These are phyloP conservation scores for Penicillium ucsense DNA, from an alignment of 495 filamentous ascomycete genomes.

Conservation along the genomic window DNA sequence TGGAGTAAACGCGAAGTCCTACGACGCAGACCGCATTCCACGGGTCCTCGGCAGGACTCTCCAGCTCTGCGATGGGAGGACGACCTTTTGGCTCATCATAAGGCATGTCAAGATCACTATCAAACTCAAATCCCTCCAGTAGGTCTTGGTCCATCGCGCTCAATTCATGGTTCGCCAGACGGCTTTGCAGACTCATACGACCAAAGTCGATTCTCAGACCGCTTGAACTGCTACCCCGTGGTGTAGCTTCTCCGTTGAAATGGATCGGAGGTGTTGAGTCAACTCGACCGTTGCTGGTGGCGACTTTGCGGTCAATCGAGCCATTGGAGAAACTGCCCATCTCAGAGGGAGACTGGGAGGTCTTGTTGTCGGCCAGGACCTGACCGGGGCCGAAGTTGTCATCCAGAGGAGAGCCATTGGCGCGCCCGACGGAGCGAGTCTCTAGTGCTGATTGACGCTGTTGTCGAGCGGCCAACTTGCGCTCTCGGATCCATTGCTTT, in stretches of 20 bases:
- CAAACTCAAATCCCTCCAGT: slow-evolving; percentile 39
- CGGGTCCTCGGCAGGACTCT: slow-evolving; percentile 37
- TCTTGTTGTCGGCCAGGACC: slow-evolving; percentile 13
- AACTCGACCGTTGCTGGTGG: slow-evolving; percentile 11
- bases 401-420: slow-evolving; percentile 3
- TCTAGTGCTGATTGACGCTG: slow-evolving; percentile 18
- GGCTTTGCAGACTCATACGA: slow-evolving; percentile 20
- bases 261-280: slow-evolving; percentile 23
- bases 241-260: slow-evolving; percentile 19
- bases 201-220: slow-evolving; percentile 12
- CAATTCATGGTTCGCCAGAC: slow-evolving; percentile 14
- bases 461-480: slow-evolving; percentile 37
- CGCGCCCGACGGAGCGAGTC: slow-evolving; percentile 3
- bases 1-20: slow-evolving; percentile 64
- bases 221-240: slow-evolving; percentile 6
- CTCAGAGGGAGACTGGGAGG: slow-evolving; percentile 21
- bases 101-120: slow-evolving; percentile 39
- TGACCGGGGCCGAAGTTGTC: slow-evolving; percentile 4
- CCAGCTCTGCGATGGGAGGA: background rate
- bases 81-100: slow-evolving; percentile 18
- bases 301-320: slow-evolving; percentile 6
- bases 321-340: slow-evolving; percentile 13
- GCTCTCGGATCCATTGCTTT: slow-evolving; percentile 42
- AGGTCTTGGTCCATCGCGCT: slow-evolving; percentile 19
- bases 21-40: slow-evolving; percentile 85